A percentile compares a stretch with the other conserved stretches of the same genome.
Conservation (phyloP, 208 protist species). For the Trypanosoma caninum region DNA sequence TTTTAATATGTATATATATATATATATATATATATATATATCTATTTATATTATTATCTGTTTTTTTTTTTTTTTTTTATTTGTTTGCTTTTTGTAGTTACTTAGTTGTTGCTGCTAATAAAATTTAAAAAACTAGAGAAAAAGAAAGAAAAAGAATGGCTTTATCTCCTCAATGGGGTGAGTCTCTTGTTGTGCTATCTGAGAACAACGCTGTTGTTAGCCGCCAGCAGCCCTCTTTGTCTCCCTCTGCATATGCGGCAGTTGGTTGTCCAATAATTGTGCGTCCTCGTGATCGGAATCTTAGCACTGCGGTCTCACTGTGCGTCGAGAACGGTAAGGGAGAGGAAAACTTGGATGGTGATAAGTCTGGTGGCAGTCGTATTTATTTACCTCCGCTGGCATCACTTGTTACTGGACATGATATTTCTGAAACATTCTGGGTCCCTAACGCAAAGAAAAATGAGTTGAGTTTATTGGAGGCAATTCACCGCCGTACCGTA, state of each 20-base stretch:
- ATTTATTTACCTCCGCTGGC: slow-evolving; percentile 18
- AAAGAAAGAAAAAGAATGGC: slow-evolving; percentile 35
- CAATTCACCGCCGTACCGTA: slow-evolving; percentile 44
- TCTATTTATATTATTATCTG: not conserved
- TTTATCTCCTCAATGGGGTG: slow-evolving; percentile 60
- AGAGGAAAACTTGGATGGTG: not conserved
- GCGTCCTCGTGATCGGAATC: slow-evolving; percentile 33
- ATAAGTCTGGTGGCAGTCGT: not conserved
- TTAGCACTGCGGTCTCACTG: slow-evolving; percentile 23
- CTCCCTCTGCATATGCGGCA: slow-evolving; percentile 41
- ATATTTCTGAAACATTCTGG: slow-evolving; percentile 65
- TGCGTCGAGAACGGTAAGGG: not conserved
- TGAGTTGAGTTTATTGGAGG: slow-evolving; percentile 68
- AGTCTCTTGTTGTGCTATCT: slow-evolving; percentile 56
- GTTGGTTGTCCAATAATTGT: slow-evolving; percentile 63
- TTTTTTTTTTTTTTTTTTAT: slow-evolving; percentile 3
- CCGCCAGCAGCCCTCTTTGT: slow-evolving; percentile 21
- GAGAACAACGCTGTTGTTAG: slow-evolving; percentile 32
- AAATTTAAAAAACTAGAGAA: slow-evolving; percentile 3
- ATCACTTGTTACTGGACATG: slow-evolving; percentile 22
- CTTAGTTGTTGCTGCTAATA: not conserved
- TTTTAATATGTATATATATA: not conserved
- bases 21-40: slow-evolving; percentile 5
- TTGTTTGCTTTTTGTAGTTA: not conserved
- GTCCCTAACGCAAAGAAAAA: slow-evolving; percentile 46